Evolutionary conservation across 441 rosid genomes (phyloP).

Genomic region (Iberis amara): DNA sequence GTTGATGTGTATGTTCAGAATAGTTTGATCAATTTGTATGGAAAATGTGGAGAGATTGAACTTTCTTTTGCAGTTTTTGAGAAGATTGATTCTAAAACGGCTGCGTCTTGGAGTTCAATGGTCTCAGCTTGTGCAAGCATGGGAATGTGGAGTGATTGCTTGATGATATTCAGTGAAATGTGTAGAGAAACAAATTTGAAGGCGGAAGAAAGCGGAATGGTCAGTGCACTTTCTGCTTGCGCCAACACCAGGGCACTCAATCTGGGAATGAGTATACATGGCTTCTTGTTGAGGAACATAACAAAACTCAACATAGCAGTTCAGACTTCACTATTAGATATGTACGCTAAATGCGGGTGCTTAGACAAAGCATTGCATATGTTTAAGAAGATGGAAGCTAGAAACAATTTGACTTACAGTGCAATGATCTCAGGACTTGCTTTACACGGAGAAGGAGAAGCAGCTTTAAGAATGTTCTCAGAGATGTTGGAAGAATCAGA

Average conservation of each 20-base stretch:
- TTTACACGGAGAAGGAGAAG: conserved; percentile 48
- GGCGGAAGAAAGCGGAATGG: conserved; percentile 52
- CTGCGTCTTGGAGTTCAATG: conserved; percentile 64
- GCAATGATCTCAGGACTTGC: conserved; percentile 61
- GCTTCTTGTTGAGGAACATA: conserved; percentile 45
- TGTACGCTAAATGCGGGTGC: conserved; percentile 55
- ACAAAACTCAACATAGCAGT: conserved; percentile 45
- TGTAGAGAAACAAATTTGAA: conserved; percentile 24
- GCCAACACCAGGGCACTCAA: conserved; percentile 43
- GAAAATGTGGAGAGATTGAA: conserved; percentile 34
- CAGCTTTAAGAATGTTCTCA: conserved; percentile 44
- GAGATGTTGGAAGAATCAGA: conserved; percentile 48
- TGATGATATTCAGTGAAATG: conserved; percentile 27
- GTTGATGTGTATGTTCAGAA: conserved; percentile 37
- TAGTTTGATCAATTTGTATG: conserved; percentile 39
- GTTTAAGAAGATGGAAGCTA: conserved; percentile 37
- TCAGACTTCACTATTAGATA: conserved; percentile 52
- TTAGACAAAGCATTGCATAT: conserved; percentile 39
- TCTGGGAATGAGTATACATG: conserved; percentile 45
- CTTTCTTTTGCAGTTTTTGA: conserved; percentile 35
- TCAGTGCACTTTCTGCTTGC: conserved; percentile 52
- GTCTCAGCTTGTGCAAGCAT: conserved; percentile 46
- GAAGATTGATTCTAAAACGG: conserved; percentile 34
- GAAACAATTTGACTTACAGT: conserved; percentile 42
- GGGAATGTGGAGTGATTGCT: conserved; percentile 39